Conservation (phyloP, 2,329 filamentous ascomycete species). For the Tolypocladium guangdongense region DNA sequence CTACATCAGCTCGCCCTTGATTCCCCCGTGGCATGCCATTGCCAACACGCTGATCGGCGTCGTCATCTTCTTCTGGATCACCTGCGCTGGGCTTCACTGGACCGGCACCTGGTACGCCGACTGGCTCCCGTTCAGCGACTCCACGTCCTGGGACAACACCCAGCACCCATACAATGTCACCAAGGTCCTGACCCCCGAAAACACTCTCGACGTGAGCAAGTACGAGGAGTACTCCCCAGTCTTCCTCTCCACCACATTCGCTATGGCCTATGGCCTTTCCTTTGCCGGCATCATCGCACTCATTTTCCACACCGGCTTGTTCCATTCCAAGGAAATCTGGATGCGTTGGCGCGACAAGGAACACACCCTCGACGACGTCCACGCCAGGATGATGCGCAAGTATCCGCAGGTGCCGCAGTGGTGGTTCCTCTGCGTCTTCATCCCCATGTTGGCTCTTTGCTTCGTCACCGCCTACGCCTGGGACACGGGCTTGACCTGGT, state of each 20-base stretch:
- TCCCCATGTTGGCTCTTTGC: constrained; percentile 20
- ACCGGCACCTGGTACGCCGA: constrained; percentile 34
- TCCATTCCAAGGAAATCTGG: constrained; percentile 31
- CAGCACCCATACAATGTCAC: constrained; percentile 37
- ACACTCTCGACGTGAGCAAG: constrained; percentile 35
- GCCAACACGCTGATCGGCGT: constrained; percentile 34
- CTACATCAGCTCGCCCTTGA: constrained; percentile 29
- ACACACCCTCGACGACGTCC: constrained; percentile 27
- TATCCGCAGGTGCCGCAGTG: constrained; percentile 27
- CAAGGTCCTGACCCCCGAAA: constrained; percentile 35
- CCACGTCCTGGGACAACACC: constrained; percentile 45
- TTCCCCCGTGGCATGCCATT: constrained; percentile 30
- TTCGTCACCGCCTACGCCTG: constrained; percentile 15
- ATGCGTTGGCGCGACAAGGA: constrained; percentile 32
- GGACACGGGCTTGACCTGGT: constrained; percentile 16
- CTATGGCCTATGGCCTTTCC: constrained; percentile 26
- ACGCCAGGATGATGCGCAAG: constrained; percentile 20
- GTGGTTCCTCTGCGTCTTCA: constrained; percentile 25
- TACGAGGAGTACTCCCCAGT: constrained; percentile 43
- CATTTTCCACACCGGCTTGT: constrained; percentile 24
- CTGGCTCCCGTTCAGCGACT: constrained; percentile 43
- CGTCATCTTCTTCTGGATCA: constrained; percentile 28
- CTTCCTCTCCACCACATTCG: constrained; percentile 37
- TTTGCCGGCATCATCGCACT: constrained; percentile 37
- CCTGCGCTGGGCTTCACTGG: constrained; percentile 36